phyloP scores from a whole-genome alignment of 1,284 basidiomycete species.

The Tremellales sp. region DNA sequence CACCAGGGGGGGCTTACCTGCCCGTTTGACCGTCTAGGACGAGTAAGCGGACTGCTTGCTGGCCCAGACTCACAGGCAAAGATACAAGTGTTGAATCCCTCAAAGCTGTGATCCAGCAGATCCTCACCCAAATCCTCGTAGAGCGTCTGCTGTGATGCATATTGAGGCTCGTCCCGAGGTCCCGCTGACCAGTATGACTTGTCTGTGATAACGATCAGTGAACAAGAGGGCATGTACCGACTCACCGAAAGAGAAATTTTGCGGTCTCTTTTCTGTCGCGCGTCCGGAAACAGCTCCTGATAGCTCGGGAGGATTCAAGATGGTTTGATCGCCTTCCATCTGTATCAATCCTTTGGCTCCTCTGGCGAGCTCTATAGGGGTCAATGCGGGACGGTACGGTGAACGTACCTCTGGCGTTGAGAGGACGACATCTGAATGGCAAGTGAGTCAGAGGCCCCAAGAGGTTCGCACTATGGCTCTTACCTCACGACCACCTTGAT shows the following conservation, averaged over 20 bases:
- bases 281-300: conserved; percentile 46
- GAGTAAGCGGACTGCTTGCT: conserved; percentile 10
- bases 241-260: conserved; percentile 73
- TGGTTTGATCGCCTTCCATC: conserved; percentile 87
- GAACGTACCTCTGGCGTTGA: conserved; percentile 79
- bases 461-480: conserved; percentile 4
- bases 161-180: conserved; percentile 74
- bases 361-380: conserved; percentile 69
- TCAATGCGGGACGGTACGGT: conserved; percentile 1
- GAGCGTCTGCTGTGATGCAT: conserved; percentile 88
- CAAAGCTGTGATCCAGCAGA: conserved; percentile 88
- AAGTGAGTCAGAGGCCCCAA: conserved; percentile 13
- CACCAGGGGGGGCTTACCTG: conserved; percentile 24
- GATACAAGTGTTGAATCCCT: conserved; percentile 97
- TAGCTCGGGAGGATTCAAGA: conserved; percentile 77
- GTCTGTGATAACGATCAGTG: conserved; percentile 51
- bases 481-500: conserved; percentile 83
- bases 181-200: conserved; percentile 95
- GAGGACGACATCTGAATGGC: conserved; percentile 71
- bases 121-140: conserved; percentile 95
- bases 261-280: conserved; percentile 79
- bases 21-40: conserved; percentile 46
- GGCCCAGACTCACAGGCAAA: conserved; percentile 74
- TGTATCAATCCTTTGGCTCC: conserved; percentile 88
- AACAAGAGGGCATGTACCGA: background rate